Evolutionary conservation across 1,284 basidiomycete species (phyloP).

Genomic region (Filobasidium uniguttulatum): DNA sequence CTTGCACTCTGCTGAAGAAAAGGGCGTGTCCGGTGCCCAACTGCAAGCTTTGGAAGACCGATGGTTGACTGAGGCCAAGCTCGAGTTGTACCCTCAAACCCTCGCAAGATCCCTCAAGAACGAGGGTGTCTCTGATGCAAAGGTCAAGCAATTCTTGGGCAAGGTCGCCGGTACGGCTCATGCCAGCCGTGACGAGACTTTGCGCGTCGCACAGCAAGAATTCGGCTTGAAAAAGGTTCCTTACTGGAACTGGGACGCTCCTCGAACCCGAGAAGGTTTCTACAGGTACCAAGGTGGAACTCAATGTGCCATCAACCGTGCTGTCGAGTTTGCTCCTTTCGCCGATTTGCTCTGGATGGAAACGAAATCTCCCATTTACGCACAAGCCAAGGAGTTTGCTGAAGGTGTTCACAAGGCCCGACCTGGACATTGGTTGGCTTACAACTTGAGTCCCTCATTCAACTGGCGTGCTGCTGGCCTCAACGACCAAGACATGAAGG

Average conservation of each 20-base stretch:
- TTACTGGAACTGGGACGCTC: slow-evolving; percentile 86
- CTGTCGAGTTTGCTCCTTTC: slow-evolving; percentile 83
- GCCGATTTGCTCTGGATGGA: slow-evolving; percentile 90
- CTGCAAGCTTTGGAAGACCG: slow-evolving; percentile 78
- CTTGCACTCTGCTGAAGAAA: slow-evolving; percentile 69
- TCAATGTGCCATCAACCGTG: slow-evolving; percentile 82
- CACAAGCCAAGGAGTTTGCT: slow-evolving; percentile 87
- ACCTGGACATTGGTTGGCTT: slow-evolving; percentile 83
- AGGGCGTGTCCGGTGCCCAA: slow-evolving; percentile 63
- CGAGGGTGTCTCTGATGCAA: slow-evolving; percentile 42
- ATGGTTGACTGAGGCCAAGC: slow-evolving; percentile 63
- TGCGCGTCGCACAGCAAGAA: slow-evolving; percentile 62
- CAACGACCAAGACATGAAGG: slow-evolving; percentile 68
- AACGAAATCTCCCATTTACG: slow-evolving; percentile 86
- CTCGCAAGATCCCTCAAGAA: slow-evolving; percentile 58
- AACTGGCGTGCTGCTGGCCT: slow-evolving; percentile 77
- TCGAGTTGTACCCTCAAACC: slow-evolving; percentile 63
- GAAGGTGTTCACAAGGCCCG: slow-evolving; percentile 65
- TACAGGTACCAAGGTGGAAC: slow-evolving; percentile 88
- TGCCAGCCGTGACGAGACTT: slow-evolving; percentile 55
- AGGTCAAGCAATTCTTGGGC: slow-evolving; percentile 29
- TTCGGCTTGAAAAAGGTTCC: slow-evolving; percentile 53
- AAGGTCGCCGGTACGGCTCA: slow-evolving; percentile 33
- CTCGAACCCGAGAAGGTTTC: slow-evolving; percentile 89
- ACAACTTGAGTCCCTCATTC: slow-evolving; percentile 86